Base-by-base conservation (phyloP, 75 land plant species). In the Azolla pinnata region DNA sequence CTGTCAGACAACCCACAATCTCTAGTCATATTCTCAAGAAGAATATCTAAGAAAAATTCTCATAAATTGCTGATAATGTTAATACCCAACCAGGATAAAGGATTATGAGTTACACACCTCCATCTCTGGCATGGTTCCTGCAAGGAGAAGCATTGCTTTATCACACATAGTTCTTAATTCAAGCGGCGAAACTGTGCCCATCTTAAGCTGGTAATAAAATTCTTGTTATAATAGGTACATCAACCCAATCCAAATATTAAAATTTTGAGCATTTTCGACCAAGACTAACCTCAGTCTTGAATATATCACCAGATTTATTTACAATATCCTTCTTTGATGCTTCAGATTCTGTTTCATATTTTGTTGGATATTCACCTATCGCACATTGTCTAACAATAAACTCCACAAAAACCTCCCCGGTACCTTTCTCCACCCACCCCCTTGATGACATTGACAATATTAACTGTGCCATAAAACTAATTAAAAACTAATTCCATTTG, bases 391-490 rank as follows among this genome's bases (percentile, higher is more conserved):
- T 79, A 25, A 83, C 85, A 29, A 93, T 80, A 65, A 78, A 88
- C 33, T 93, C 98, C 20, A 93, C 78, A 64, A 81, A 85, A 27
- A 75, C 44, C 73, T 88, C 89, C 20, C 80, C 96, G 57, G 73
- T 57, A 33, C 83, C 62, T 52, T 79, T 77, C 63, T 66, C 69
- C 65, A 88, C 59, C 73, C 81, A 76, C 48, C 87, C 87, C 54
- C 85, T 78, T 29, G 96, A 84, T 46, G 90, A 90, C 98, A 93
- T 93, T 17, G 84, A 79, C 30, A 85, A 80, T 61, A 85, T 71
- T 44, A 92, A 75, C 97, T 90, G 79, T 24, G 66, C 25, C 24
- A 20, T 3, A 26, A 52, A 48, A 4, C 51, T n/a, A n/a, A n/a
- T n/a, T n/a, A n/a, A n/a, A n/a, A n/a, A n/a, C n/a, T 21, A 24